Evolutionary conservation across 257 asterid species (phyloP), one percentile per base, ranked within the genome.

Genomic region (Rehmannia glutinosa): DNA sequence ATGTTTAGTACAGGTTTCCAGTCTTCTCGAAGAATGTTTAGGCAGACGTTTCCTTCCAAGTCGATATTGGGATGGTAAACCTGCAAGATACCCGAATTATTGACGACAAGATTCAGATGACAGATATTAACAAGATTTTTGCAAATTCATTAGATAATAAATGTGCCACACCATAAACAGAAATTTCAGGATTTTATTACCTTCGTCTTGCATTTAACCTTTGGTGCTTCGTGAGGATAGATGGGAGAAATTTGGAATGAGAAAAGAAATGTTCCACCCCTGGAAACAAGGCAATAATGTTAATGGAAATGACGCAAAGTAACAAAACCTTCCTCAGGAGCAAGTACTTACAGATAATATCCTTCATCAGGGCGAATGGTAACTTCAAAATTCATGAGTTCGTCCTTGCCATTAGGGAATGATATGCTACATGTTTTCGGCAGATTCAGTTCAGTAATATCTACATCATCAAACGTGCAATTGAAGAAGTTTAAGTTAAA

Each of bases 161-260:
- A 71, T 5, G 56, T 6, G 39, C 39, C 8, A 23, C 59, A 28
- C 51, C 17, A 47, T 47, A 24, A 21, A 30, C 5, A n/a, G 3
- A 59, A 71, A 53, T 16, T 27, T 23, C 10, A 30, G 28, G 55
- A 21, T 36, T 23, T 55, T 51, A 51, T 59, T 77, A 93, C 99
- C 99, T 88, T 93, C 8, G 99, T 93, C 96, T 85, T 90, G 96
- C 97, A 93, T 84, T 94, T 94, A 61, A 94, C 96, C 80, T 94
- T 94, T 12, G 99, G 99, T 54, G 99, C 96, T 64, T 90, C 97
- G n/a, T 94, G 99, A 52, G 99, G 99, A 73, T 94, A 94, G 69
- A 91, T 81, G 19, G 96, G 87, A 80, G 99, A 80, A 69, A 94
- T 90, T 66, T 84, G 90, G 84, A 94, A 94, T 38, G 99, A 84